Evolutionary conservation across 1,284 basidiomycete genomes (phyloP).

Genomic region (Flammula alnicola): DNA sequence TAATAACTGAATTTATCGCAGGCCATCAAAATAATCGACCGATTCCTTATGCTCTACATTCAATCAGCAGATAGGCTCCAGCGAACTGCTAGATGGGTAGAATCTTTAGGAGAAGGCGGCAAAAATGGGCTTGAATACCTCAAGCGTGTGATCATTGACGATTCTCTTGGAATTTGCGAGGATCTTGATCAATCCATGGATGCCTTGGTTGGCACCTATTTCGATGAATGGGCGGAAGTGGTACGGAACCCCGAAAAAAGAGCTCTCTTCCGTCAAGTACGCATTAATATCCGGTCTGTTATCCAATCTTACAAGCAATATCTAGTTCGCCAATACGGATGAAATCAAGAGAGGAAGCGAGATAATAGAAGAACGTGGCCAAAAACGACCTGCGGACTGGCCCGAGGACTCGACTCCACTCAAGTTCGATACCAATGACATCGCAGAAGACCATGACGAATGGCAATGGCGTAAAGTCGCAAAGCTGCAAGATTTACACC

Average conservation of each 20-base stretch:
- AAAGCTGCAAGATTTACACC: conserved; percentile 54
- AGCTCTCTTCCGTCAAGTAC: conserved; percentile 28
- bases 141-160: conserved; percentile 71
- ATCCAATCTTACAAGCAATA: neutral
- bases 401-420: conserved; percentile 57
- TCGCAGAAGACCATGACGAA: conserved; percentile 42
- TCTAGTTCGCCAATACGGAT: conserved; percentile 22
- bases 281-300: neutral
- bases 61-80: conserved; percentile 71
- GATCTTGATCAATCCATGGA: conserved; percentile 78
- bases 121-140: conserved; percentile 47
- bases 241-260: conserved; percentile 61
- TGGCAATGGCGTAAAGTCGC: conserved; percentile 70
- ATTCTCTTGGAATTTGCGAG: conserved; percentile 76
- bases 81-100: conserved; percentile 81
- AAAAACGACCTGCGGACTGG: conserved; percentile 74
- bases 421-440: conserved; percentile 42
- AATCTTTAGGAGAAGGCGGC: conserved; percentile 64
- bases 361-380: conserved; percentile 65
- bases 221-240: conserved; percentile 75
- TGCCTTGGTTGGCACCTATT: conserved; percentile 66
- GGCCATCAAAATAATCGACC: conserved; percentile 62
- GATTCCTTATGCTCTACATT: conserved; percentile 78
- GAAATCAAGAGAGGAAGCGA: conserved; percentile 46
- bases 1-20: neutral